Conservation (phyloP, 345 rosid species). For the Euphorbia tirucalli region DNA sequence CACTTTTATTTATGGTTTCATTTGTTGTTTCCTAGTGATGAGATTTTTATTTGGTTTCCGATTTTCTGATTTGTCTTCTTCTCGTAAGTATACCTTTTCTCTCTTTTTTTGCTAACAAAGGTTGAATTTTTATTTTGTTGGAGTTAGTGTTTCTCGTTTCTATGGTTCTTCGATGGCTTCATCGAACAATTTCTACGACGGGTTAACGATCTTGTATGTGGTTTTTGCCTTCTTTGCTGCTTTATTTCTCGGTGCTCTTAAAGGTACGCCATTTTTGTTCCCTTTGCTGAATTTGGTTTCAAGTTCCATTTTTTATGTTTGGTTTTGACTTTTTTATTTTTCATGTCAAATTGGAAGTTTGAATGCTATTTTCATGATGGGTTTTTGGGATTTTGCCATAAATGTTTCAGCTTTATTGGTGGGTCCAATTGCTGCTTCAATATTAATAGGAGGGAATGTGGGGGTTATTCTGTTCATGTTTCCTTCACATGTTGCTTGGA, state of each 20-base stretch:
- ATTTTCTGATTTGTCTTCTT: not conserved
- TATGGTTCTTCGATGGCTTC: constrained; percentile 13
- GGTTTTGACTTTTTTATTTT: not conserved
- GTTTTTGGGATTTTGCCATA: constrained; percentile 8
- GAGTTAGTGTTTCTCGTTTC: not conserved
- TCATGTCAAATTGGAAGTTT: not conserved
- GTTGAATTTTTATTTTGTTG: not conserved
- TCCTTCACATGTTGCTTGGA: constrained; percentile 75
- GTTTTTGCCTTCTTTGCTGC: constrained; percentile 65
- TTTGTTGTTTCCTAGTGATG: constrained; percentile 3
- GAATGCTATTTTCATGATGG: constrained; percentile 6
- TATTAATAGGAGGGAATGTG: constrained; percentile 59
- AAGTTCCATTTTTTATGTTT: not conserved
- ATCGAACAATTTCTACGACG: constrained; percentile 35
- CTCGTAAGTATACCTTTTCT: not conserved
- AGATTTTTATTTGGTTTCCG: not conserved
- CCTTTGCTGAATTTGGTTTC: not conserved
- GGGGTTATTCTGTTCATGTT: constrained; percentile 68
- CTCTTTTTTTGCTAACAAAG: not conserved
- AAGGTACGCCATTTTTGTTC: constrained; percentile 41
- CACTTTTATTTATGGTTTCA: no score
- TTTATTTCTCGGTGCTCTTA: constrained; percentile 67
- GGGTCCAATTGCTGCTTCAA: constrained; percentile 75
- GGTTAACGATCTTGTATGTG: constrained; percentile 45
- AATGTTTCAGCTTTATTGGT: constrained; percentile 54